Evolutionary conservation across 1,284 basidiomycete species (phyloP).

Genomic region (Pascua sp.): DNA sequence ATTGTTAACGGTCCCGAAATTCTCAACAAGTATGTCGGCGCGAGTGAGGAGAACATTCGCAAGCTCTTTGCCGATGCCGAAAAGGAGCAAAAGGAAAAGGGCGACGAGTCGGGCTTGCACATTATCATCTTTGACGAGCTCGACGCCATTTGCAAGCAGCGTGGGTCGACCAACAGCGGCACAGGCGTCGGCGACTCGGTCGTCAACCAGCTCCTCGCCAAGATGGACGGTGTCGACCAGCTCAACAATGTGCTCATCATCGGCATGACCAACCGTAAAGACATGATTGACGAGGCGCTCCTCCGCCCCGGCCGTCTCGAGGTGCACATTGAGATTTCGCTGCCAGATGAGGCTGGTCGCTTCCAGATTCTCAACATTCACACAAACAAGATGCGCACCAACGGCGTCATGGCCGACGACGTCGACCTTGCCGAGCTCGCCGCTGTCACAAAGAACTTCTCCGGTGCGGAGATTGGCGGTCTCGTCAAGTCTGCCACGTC

Average conservation of each 20-base stretch:
- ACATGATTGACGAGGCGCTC: slow-evolving; percentile 99
- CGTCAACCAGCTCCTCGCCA: slow-evolving; percentile 96
- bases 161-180: slow-evolving; percentile 79
- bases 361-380: slow-evolving; percentile 94
- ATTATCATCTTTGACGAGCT: slow-evolving; percentile 99
- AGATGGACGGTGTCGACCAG: slow-evolving; percentile 99
- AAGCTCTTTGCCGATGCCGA: slow-evolving; percentile 98
- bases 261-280: slow-evolving; percentile 97
- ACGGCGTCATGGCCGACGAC: slow-evolving; percentile 84
- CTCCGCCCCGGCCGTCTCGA: slow-evolving; percentile 97
- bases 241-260: slow-evolving; percentile 99
- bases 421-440: slow-evolving; percentile 86
- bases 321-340: slow-evolving; percentile 99
- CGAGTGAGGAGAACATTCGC: slow-evolving; percentile 97
- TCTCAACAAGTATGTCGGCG: slow-evolving; percentile 90
- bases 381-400: slow-evolving; percentile 87
- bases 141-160: slow-evolving; percentile 98
- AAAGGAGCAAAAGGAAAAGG: slow-evolving; percentile 98
- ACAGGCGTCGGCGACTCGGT: slow-evolving; percentile 98
- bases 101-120: slow-evolving; percentile 95
- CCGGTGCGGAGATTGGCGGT: slow-evolving; percentile 93
- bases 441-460: slow-evolving; percentile 89
- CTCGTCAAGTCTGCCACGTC: slow-evolving; percentile 96
- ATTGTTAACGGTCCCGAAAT: slow-evolving; percentile 98
- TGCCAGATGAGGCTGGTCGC: slow-evolving; percentile 91